phyloP scores from a whole-genome alignment of 2,329 filamentous ascomycete genomes.

The Monosporascus sp. region DNA sequence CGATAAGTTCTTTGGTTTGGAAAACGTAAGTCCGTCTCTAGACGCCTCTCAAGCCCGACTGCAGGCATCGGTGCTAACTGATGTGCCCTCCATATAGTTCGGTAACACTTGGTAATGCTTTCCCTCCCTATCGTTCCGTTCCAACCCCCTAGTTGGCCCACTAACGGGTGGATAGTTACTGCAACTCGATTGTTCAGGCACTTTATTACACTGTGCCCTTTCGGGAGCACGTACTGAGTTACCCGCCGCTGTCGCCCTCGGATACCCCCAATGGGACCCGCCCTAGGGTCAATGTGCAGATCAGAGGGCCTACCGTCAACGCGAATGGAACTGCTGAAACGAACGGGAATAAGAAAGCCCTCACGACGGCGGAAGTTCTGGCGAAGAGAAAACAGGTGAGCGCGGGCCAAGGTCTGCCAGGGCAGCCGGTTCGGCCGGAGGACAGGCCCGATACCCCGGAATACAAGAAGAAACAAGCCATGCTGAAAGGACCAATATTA shows the following conservation, averaged over 20 bases:
- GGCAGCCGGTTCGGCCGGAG: constrained; percentile 62
- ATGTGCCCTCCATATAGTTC: constrained; percentile 56
- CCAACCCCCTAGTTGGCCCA: constrained; percentile 10
- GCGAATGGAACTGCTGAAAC: constrained; percentile 37
- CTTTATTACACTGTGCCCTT: constrained; percentile 94
- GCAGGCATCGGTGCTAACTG: constrained; percentile 28
- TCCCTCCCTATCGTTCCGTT: constrained; percentile 6
- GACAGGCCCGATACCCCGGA: constrained; percentile 93
- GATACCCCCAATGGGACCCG: constrained; percentile 60
- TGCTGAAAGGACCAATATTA: constrained; percentile 80
- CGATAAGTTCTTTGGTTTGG: constrained; percentile 97
- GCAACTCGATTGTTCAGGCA: constrained; percentile 96
- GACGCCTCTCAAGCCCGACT: not conserved
- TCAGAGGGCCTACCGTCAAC: constrained; percentile 51
- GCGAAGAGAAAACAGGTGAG: constrained; percentile 52
- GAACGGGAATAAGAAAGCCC: constrained; percentile 47
- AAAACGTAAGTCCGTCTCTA: constrained; percentile 64
- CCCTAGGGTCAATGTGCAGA: constrained; percentile 54
- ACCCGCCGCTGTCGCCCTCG: constrained; percentile 67
- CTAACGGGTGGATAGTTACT: constrained; percentile 62
- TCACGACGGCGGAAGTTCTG: constrained; percentile 50
- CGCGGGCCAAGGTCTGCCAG: constrained; percentile 48
- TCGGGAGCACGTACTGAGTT: constrained; percentile 89
- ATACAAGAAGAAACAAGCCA: constrained; percentile 95
- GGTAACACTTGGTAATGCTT: constrained; percentile 84